Conservation (phyloP, 2,329 filamentous ascomycete genomes). For the Xenoacremonium recifei region DNA sequence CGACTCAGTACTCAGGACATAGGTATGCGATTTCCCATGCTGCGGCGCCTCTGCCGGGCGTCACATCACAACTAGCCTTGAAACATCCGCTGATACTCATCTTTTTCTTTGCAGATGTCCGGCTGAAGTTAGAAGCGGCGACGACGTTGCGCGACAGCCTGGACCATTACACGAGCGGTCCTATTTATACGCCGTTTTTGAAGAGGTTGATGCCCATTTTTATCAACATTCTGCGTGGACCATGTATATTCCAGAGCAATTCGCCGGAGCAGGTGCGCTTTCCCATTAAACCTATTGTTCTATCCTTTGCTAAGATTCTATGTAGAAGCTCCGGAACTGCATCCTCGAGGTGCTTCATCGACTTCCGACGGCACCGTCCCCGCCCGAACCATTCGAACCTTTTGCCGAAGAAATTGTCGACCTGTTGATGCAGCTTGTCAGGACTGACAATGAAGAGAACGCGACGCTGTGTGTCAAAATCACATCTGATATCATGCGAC, state of each 20-base stretch:
- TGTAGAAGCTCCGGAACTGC: slow-evolving; percentile 83
- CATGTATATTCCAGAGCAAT: slow-evolving; percentile 87
- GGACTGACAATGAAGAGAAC: slow-evolving; percentile 96
- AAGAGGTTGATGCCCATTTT: slow-evolving; percentile 88
- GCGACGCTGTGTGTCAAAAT: slow-evolving; percentile 98
- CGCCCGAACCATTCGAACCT: slow-evolving; percentile 78
- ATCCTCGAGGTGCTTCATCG: slow-evolving; percentile 93
- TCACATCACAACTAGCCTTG: too few species aligned
- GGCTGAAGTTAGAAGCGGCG: slow-evolving; percentile 78
- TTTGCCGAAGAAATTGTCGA: slow-evolving; percentile 89
- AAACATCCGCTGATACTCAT: too few species aligned
- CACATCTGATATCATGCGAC: slow-evolving; percentile 92
- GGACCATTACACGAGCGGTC: slow-evolving; percentile 79
- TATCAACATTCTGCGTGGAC: slow-evolving; percentile 77
- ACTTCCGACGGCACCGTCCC: slow-evolving; percentile 67
- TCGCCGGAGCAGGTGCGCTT: slow-evolving; percentile 78
- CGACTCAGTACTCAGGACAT: slow-evolving; percentile 55
- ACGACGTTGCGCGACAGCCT: slow-evolving; percentile 87
- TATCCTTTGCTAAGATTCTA: slow-evolving; percentile 13
- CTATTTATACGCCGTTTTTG: slow-evolving; percentile 77
- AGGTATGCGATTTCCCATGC: slow-evolving; percentile 39
- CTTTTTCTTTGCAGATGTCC: slow-evolving; percentile 65
- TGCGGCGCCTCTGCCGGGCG: slow-evolving; percentile 9
- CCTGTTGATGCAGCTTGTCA: slow-evolving; percentile 82
- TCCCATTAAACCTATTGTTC: too few species aligned